Evolutionary conservation across 2,329 filamentous ascomycete species (phyloP).

Genomic region (Pseudodiploospora longispora): DNA sequence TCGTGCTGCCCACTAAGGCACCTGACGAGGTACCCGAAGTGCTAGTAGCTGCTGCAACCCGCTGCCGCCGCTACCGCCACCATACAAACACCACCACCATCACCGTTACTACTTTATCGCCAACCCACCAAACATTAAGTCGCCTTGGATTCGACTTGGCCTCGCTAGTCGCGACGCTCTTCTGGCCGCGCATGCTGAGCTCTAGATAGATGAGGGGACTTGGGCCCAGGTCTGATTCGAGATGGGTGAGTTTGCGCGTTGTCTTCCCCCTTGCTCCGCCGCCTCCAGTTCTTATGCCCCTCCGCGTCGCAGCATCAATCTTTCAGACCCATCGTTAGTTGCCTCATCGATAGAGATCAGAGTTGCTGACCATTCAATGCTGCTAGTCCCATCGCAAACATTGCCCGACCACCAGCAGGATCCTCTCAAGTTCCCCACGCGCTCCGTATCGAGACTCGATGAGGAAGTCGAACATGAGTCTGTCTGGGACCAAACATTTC

Average conservation of each 20-base stretch:
- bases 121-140: neutral
- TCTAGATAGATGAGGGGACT: constrained; percentile 12
- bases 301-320: neutral
- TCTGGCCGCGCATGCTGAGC: constrained; percentile 11
- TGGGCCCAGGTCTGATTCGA: constrained; percentile 16
- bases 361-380: constrained; percentile 10
- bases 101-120: no score
- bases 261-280: neutral
- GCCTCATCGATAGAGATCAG: neutral
- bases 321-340: neutral
- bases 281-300: neutral
- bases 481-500: constrained; percentile 44
- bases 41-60: neutral
- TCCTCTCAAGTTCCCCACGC: constrained; percentile 42
- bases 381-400: constrained; percentile 50
- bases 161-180: constrained; percentile 4
- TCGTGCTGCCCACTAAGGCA: no score
- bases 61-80: neutral
- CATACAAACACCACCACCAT: neutral
- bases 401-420: constrained; percentile 48
- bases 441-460: constrained; percentile 42
- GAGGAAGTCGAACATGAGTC: constrained; percentile 44
- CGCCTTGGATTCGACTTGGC: neutral
- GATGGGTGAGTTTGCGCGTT: constrained; percentile 15
- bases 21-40: neutral